Base-by-base conservation (phyloP, 2,329 filamentous ascomycete species). In the Xylaria polymorpha region DNA sequence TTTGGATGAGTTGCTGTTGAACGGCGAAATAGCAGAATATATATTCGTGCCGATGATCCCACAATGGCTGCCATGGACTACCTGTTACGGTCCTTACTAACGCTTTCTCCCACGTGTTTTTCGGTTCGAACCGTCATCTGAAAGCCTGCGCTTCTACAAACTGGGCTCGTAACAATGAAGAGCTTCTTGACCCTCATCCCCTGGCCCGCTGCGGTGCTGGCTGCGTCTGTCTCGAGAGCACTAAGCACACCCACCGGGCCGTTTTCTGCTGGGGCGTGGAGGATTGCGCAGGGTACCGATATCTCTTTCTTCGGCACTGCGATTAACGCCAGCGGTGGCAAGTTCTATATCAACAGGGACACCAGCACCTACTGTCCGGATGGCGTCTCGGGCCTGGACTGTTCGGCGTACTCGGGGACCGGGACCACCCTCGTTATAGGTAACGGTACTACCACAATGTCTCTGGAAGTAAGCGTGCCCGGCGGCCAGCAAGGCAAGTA, bases 301-400 rank as follows among this genome's bases (percentile, higher is more conserved):
- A 0, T 41, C 22, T 59, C 60, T n/a, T 74, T 73, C 62, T 0
- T 20, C 35, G 72, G 73, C 15, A 46, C 56, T 18, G 41, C 48
- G 20, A 74, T 76, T 46, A 73, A 74, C 6, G 74, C 74, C 41
- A 74, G 66, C 46, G 71, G 71, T n/a, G 69, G 69, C 20, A 75
- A 74, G 63, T 76, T 76, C 66, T 76, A 63, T 61, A 50, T 75
- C 48, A 71, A 75, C 63, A 73, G 37, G 43, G 10, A 61, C 57
- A 65, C 73, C 1, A 67, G 67, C n/a, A 70, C 72, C 1, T 74
- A 74, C 61, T 75, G 74, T 44, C 74, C 74, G 1, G 39, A 37
- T 4, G 65, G 48, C n/a, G 60, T 66, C 37, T 14, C 29, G 12
- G 62, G 62, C 18, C 66, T 75, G 12, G 69, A 75, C 59, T 75